Base-by-base conservation (phyloP, 306 rosid species). In the Cajanus cajan region DNA sequence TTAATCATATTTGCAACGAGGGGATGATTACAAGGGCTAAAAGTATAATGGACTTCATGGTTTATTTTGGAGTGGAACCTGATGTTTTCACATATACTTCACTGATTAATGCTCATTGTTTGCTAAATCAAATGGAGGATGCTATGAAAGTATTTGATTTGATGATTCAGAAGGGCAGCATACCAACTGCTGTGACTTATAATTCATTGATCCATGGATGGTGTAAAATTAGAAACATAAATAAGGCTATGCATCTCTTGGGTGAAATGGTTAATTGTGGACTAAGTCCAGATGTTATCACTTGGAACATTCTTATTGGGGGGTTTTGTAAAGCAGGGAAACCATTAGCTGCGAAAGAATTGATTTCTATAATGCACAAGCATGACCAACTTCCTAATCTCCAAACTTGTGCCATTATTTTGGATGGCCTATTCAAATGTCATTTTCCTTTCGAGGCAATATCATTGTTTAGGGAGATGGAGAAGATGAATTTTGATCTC, bases 351-450 rank as follows among this genome's bases (percentile, higher is more conserved):
- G 78, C 69, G 3, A 74, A 58, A 41, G 57, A 74, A 58, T 43
- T 58, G 69, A n/a, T 74, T 58, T 25, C 43, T n/a, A 58, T 40
- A 41, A 74, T 74, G 78, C 16, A 74, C 55, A 59, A 74, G 48
- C 28, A 15, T 58, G 78, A 39, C 58, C 78, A 73, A 15, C 12
- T 8, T 58, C 69, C 69, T 6, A 10, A 74, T 74, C 44, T 41
- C 28, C 69, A 10, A 6, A 57, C 78, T 7, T 41, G 39, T 58
- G 78, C 33, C 2, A 58, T 25, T 40, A 40, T 74, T 7, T 58
- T 74, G 78, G 31, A 58, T 58, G 78, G 69, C 41, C 44, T 74
- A 58, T 58, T 74, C 39, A 74, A 59, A 0, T 57, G 44, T 51
- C 7, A n/a, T 40, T 25, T 58, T 57, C 2, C 4, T 74, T 57